Evolutionary conservation across 257 asterid genomes (phyloP).

Genomic region (Lycium ferocissimum): DNA sequence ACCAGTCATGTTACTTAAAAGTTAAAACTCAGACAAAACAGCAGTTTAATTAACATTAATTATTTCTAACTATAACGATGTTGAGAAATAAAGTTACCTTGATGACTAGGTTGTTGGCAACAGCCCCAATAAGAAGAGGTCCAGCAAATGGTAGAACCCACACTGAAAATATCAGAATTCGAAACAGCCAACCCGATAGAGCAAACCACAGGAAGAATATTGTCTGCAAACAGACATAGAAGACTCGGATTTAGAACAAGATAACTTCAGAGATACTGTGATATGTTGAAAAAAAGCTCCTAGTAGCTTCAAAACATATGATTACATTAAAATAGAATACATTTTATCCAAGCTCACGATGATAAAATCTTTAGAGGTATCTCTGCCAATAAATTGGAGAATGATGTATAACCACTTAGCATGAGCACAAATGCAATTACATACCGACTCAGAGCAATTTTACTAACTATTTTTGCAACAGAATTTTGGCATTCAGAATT

Average conservation of each 20-base stretch:
- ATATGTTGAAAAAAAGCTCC: background rate
- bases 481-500: background rate
- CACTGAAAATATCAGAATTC: constrained; percentile 73
- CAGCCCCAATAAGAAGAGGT: constrained; percentile 86
- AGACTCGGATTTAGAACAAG: background rate
- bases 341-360: background rate
- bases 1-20: background rate
- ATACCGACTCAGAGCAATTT: constrained; percentile 7
- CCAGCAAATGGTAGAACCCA: constrained; percentile 97
- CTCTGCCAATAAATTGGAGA: background rate
- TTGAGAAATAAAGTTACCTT: constrained; percentile 57
- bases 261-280: background rate
- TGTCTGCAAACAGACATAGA: constrained; percentile 62
- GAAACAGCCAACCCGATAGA: constrained; percentile 95
- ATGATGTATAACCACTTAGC: background rate
- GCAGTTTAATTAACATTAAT: background rate
- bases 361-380: constrained; percentile 9
- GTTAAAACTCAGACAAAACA: background rate
- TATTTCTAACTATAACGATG: constrained; percentile 11
- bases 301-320: background rate
- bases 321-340: background rate
- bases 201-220: constrained; percentile 96
- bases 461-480: background rate
- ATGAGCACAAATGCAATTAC: background rate
- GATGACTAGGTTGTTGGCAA: constrained; percentile 88